These are phyloP conservation scores for Yamadazyma pseudoaaseri DNA, from an alignment of 1,139 yeast species.

Conservation along the genomic window DNA sequence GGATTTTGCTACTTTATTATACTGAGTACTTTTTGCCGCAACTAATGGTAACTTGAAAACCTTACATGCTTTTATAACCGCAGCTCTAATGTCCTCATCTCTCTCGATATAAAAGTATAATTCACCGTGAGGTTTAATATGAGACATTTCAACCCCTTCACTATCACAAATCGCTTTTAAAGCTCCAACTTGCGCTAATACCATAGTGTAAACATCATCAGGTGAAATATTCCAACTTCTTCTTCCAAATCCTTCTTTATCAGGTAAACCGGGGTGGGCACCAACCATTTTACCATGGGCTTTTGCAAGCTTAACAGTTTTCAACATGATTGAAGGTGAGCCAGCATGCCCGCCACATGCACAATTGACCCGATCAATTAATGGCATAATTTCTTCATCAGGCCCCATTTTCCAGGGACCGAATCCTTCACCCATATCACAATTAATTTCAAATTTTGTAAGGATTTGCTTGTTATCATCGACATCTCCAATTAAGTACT, in stretches of 20 bases:
- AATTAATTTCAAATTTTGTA: conserved; percentile 25
- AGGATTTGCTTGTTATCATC: conserved; percentile 13
- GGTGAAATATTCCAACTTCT: conserved; percentile 30
- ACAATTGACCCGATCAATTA: conserved; percentile 35
- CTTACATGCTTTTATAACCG: conserved; percentile 34
- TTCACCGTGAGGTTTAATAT: conserved; percentile 39
- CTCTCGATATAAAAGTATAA: conserved; percentile 33
- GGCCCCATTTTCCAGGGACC: conserved; percentile 39
- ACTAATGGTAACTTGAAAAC: conserved; percentile 60
- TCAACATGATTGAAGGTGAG: conserved; percentile 30
- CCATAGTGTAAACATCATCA: conserved; percentile 32
- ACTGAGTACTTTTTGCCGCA: conserved; percentile 72
- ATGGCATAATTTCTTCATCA: conserved; percentile 38
- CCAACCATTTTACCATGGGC: conserved; percentile 31
- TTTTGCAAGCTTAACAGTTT: conserved; percentile 32
- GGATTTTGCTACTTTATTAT: conserved; percentile 67
- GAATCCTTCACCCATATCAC: conserved; percentile 41
- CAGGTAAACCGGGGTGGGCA: conserved; percentile 40
- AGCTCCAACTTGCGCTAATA: conserved; percentile 39
- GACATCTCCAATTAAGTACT: conserved; percentile 14
- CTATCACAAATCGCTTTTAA: conserved; percentile 33
- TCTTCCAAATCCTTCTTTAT: conserved; percentile 36
- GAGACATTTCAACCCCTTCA: conserved; percentile 29
- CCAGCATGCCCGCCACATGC: conserved; percentile 44
- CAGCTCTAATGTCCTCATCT: conserved; percentile 31